phyloP scores from a whole-genome alignment of 2,329 filamentous ascomycete species.

The Fusarium scirpi region DNA sequence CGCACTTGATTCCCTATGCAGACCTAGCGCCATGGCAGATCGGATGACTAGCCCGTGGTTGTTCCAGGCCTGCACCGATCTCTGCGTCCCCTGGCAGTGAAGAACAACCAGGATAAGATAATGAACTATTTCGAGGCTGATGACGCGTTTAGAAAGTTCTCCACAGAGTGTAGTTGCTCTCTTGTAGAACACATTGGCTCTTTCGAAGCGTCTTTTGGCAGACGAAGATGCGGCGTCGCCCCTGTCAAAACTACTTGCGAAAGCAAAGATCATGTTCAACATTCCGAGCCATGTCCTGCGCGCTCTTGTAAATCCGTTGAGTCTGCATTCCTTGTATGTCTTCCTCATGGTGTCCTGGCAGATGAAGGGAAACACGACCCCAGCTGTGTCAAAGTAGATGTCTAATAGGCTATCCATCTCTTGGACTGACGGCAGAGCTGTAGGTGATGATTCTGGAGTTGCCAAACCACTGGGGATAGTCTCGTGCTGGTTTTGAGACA shows the following conservation, averaged over 20 bases:
- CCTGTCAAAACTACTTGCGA: background rate
- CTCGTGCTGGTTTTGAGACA: background rate
- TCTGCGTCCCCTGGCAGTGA: background rate
- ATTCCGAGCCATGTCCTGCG: background rate
- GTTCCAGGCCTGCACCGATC: background rate
- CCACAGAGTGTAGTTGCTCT: background rate
- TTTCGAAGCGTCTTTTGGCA: background rate
- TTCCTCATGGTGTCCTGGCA: background rate
- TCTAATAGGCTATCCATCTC: background rate
- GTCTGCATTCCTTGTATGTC: background rate
- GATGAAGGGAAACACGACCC: background rate
- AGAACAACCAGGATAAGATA: background rate
- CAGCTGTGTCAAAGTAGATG: background rate
- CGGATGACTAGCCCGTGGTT: background rate
- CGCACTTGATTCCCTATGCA: background rate
- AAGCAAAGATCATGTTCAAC: background rate
- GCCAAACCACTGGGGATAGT: background rate
- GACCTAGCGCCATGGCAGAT: background rate
- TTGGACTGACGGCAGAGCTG: background rate
- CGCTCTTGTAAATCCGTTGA: background rate
- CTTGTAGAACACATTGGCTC: background rate
- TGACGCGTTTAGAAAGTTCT: background rate
- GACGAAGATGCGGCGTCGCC: background rate
- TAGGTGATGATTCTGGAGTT: background rate
- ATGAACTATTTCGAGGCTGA: background rate